A percentile compares a stretch with the other conserved stretches of the same genome.
Conservation (phyloP, 169 alveolate genomes). For the Eimeria praecox region DNA sequence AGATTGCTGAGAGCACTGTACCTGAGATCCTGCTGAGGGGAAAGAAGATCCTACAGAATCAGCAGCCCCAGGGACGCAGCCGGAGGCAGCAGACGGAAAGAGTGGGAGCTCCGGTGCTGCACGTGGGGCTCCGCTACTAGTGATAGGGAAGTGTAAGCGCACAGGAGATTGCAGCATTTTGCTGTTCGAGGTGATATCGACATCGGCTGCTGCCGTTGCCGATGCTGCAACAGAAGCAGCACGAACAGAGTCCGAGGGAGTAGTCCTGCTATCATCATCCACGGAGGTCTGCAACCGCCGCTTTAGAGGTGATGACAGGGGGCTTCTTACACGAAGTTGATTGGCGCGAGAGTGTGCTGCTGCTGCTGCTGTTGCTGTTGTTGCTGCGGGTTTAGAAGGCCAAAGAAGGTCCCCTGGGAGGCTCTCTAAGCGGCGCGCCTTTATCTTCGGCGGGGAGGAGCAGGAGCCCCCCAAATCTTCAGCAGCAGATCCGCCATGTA, state of each 20-base stretch:
- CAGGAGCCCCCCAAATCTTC: slow-evolving; percentile 32
- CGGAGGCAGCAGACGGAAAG: slow-evolving; percentile 46
- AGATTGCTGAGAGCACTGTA: background rate
- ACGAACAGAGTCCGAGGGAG: background rate
- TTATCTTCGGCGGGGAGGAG: slow-evolving; percentile 59
- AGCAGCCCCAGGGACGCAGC: slow-evolving; percentile 19
- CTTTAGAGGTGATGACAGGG: slow-evolving; percentile 49
- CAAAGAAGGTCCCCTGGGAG: background rate
- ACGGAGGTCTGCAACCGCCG: slow-evolving; percentile 41
- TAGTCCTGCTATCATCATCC: slow-evolving; percentile 9
- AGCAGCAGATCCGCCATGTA: background rate
- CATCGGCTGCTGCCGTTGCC: background rate
- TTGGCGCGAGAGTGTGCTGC: background rate
- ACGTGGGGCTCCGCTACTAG: slow-evolving; percentile 10
- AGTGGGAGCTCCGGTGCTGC: slow-evolving; percentile 41
- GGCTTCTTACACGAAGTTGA: slow-evolving; percentile 28
- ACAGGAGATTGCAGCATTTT: slow-evolving; percentile 66
- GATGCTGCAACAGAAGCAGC: slow-evolving; percentile 17
- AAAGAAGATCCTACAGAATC: background rate
- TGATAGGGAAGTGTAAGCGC: slow-evolving; percentile 42
- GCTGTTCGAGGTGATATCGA: background rate
- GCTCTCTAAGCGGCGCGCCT: slow-evolving; percentile 72
- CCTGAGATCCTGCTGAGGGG: background rate
- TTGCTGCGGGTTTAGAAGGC: slow-evolving; percentile 9
- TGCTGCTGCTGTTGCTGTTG: slow-evolving; percentile 13